Evolutionary conservation across 179 eudicot genomes (phyloP), one percentile per base, ranked within the genome.

Genomic region (Corrigiola litoralis): DNA sequence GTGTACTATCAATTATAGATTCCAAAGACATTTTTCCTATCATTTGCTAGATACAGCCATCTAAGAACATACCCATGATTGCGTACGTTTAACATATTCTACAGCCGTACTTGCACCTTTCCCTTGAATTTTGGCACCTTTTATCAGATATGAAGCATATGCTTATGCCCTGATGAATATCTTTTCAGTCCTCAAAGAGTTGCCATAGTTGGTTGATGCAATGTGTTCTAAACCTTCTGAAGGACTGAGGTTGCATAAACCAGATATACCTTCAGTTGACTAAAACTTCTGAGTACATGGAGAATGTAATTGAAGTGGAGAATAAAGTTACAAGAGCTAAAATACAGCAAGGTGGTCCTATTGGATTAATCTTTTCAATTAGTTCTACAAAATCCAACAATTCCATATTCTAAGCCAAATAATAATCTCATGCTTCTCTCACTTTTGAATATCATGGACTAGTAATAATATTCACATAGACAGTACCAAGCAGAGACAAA

Each of bases 381-480:
- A 61, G 63, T 46, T 48, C 32, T 59, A 70, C 64, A 52, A 58
- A 57, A 67, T 75, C 71, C 57, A 61, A 64, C 37, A 65, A 45
- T 16, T 58, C 32, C 42, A 63, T 34, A 56, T 54, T 47, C 52
- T 55, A 54, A 54, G 34, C 54, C 61, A 69, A 70, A 61, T 65
- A 62, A 59, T 66, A 61, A 65, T 65, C 57, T 53, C 61, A 60
- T 60, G 72, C 64, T 67, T 47, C 74, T 70, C 58, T 70, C 57
- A 53, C 14, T 51, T 71, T 67, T 61, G 69, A 71, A 56, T 62
- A 76, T 57, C 62, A 67, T 53, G 72, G 65, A 71, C 73, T 76
- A 76, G 62, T 71, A 66, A 76, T 76, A 71, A 76, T 71, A 76
- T 76, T 71, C 80, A 76, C 76, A 76, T 66, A 71, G 62, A 54